Percentiles rank a stretch among this genome's conserved stretches.
phyloP scores from a whole-genome alignment of 805 yeast species.

The Ogataea glucozyma region DNA sequence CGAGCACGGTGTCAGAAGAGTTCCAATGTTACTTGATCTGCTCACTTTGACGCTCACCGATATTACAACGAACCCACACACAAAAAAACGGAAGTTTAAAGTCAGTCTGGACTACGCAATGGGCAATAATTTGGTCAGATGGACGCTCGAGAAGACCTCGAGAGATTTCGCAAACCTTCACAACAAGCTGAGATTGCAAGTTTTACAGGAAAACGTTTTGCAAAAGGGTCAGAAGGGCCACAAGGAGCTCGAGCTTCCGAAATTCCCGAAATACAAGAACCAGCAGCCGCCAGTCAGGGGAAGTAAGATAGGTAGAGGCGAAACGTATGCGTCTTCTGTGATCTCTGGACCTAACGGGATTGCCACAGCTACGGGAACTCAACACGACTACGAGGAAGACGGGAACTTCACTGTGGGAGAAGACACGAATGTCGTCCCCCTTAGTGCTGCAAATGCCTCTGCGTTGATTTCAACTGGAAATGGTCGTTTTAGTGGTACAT shows the following conservation, averaged over 20 bases:
- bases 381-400: too few species aligned
- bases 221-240: slow-evolving; percentile 22
- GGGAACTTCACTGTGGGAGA: slow-evolving; percentile 3
- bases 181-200: slow-evolving; percentile 58
- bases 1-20: slow-evolving; percentile 73
- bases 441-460: slow-evolving; percentile 7
- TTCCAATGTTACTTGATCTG: slow-evolving; percentile 78
- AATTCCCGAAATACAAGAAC: slow-evolving; percentile 37
- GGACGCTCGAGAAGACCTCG: slow-evolving; percentile 75
- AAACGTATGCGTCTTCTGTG: slow-evolving; percentile 13
- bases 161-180: slow-evolving; percentile 75
- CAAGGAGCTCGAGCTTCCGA: slow-evolving; percentile 37
- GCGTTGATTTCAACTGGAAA: slow-evolving; percentile 4
- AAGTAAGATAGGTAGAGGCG: slow-evolving; percentile 1
- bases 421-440: slow-evolving; percentile 5
- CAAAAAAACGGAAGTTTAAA: slow-evolving; percentile 49
- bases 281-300: slow-evolving; percentile 5
- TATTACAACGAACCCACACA: slow-evolving; percentile 40
- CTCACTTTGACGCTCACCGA: slow-evolving; percentile 65
- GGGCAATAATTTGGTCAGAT: slow-evolving; percentile 71
- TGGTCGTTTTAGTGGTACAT: too few species aligned
- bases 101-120: slow-evolving; percentile 90
- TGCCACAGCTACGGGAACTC: too few species aligned
- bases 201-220: slow-evolving; percentile 43
- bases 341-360: slow-evolving; percentile 4